A percentile compares a stretch with the other conserved stretches of the same genome.
phyloP scores from a whole-genome alignment of 1,284 basidiomycete genomes.

The Coniferiporia weirii region DNA sequence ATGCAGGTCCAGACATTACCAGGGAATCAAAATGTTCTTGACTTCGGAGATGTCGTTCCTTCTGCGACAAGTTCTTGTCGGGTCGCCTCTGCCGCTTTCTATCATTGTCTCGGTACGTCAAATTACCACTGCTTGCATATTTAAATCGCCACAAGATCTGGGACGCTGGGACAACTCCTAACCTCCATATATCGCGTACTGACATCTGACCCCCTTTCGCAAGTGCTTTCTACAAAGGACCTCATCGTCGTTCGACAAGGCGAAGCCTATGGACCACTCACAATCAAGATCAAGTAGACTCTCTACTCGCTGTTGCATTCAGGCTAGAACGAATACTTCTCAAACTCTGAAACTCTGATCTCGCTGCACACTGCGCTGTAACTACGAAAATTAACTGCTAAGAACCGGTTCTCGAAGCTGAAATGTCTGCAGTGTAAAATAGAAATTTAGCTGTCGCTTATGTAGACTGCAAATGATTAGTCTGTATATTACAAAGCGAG shows the following conservation, averaged over 20 bases:
- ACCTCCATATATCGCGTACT: conserved; percentile 3
- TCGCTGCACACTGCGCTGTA: too few species aligned
- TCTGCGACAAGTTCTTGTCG: conserved; percentile 59
- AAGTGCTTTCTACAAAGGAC: conserved; percentile 65
- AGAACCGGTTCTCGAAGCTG: too few species aligned
- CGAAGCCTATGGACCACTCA: conserved; percentile 46
- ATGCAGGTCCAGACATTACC: conserved; percentile 65
- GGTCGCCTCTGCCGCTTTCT: conserved; percentile 73
- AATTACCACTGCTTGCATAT: not conserved
- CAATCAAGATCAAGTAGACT: conserved; percentile 32
- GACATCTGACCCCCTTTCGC: conserved; percentile 23
- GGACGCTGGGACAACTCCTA: not conserved
- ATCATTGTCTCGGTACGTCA: conserved; percentile 72
- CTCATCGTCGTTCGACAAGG: conserved; percentile 49
- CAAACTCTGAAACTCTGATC: too few species aligned
- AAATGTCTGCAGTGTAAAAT: too few species aligned
- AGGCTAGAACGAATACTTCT: too few species aligned
- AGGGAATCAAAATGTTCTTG: conserved; percentile 39
- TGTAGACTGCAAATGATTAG: too few species aligned
- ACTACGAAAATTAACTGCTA: too few species aligned
- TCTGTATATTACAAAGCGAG: not conserved
- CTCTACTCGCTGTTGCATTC: not conserved
- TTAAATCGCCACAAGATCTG: not conserved
- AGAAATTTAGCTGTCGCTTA: not conserved
- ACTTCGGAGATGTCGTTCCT: conserved; percentile 63